A percentile compares a stretch with the other conserved stretches of the same genome.
phyloP scores from a whole-genome alignment of 2,329 filamentous ascomycete species.

The Colletotrichum lini region DNA sequence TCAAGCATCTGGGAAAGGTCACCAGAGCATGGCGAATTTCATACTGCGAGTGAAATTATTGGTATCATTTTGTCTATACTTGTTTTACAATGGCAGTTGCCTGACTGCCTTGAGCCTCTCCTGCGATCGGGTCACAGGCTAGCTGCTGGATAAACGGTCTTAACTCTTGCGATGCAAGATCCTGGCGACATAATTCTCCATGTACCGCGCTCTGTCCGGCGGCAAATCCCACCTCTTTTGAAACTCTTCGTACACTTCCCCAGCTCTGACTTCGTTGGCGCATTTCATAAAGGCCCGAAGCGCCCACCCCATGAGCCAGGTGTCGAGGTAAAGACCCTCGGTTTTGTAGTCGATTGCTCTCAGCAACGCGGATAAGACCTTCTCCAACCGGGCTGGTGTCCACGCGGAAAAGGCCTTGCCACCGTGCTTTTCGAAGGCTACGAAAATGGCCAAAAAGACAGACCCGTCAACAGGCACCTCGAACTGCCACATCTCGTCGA shows the following conservation, averaged over 20 bases:
- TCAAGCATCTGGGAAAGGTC: too few relatives aligned
- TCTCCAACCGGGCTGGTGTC: conserved; percentile 78
- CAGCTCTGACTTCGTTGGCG: conserved; percentile 63
- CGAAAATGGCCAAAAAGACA: conserved; percentile 85
- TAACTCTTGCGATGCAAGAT: conserved; percentile 54
- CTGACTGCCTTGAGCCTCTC: conserved; percentile 10
- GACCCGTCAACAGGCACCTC: conserved; percentile 79
- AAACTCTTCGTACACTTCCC: conserved; percentile 68
- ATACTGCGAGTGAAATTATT: conserved; percentile 20
- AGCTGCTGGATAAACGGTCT: conserved; percentile 5
- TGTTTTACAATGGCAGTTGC: conserved; percentile 21
- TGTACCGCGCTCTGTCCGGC: conserved; percentile 58
- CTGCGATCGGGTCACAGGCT: background rate
- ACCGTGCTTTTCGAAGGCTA: conserved; percentile 84
- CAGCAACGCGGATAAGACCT: conserved; percentile 77
- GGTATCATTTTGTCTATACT: conserved; percentile 39
- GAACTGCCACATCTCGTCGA: conserved; percentile 85
- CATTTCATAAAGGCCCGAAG: conserved; percentile 76
- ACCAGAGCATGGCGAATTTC: too few relatives aligned
- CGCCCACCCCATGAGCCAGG: conserved; percentile 73
- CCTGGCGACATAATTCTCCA: conserved; percentile 61
- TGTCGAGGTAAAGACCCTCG: conserved; percentile 66
- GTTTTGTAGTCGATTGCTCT: conserved; percentile 64
- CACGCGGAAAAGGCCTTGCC: conserved; percentile 75
- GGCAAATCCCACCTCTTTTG: conserved; percentile 63